Evolutionary conservation across 306 rosid species (phyloP).

Genomic region (Morella rubra): DNA sequence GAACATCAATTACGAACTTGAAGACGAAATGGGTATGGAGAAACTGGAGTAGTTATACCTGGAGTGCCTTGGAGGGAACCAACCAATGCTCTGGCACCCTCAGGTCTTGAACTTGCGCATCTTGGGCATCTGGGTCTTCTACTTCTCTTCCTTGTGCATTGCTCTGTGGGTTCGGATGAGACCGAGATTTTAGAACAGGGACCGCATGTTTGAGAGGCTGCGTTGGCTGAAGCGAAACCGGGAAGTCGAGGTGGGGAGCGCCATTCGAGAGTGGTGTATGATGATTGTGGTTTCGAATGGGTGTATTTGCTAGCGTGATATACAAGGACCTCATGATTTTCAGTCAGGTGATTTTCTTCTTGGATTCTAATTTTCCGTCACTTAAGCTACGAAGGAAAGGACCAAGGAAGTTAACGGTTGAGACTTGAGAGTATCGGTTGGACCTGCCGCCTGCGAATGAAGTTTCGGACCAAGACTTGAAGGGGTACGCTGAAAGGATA

Average conservation of each 20-base stretch:
- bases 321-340: constrained; percentile 33
- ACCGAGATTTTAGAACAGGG: constrained; percentile 33
- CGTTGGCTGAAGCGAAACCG: constrained; percentile 17
- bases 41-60: constrained; percentile 41
- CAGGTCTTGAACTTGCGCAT: constrained; percentile 56
- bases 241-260: constrained; percentile 11
- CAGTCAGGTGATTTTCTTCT: neutral
- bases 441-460: neutral
- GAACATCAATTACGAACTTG: neutral
- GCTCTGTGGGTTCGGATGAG: constrained; percentile 30
- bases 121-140: constrained; percentile 23
- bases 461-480: neutral
- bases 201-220: neutral
- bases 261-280: constrained; percentile 2
- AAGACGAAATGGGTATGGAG: neutral
- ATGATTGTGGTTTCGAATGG: neutral
- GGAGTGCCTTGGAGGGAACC: constrained; percentile 59
- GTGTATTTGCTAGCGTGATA: neutral
- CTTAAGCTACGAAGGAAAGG: neutral
- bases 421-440: neutral
- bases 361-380: neutral
- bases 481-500: neutral
- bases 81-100: constrained; percentile 72
- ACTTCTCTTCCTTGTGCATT: constrained; percentile 25
- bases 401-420: neutral